Evolutionary conservation across 2,329 filamentous ascomycete species (phyloP).

Genomic region (Epichloe typhina): DNA sequence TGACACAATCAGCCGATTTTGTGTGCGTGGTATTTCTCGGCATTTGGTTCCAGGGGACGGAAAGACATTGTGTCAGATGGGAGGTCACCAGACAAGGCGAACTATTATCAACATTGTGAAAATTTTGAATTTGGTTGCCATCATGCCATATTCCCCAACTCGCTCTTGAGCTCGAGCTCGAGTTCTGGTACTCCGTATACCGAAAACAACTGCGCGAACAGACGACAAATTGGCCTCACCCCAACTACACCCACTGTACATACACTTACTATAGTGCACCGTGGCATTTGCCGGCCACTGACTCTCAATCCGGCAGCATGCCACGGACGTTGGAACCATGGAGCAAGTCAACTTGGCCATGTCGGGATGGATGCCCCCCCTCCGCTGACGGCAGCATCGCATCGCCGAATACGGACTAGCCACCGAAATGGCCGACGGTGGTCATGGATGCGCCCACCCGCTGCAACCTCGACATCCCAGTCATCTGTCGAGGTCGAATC

Average conservation of each 20-base stretch:
- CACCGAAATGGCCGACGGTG: background rate
- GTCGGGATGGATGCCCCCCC: no score
- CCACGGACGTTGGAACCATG: no score
- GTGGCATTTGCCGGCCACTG: background rate
- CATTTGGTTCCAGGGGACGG: background rate
- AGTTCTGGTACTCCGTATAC: background rate
- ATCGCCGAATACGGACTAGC: no score
- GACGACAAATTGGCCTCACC: background rate
- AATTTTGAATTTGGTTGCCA: background rate
- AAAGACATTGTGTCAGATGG: no score
- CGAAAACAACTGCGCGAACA: background rate
- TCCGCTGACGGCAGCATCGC: no score
- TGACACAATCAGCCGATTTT: no score
- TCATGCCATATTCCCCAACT: no score
- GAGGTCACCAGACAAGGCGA: no score
- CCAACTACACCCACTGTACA: background rate
- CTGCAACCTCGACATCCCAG: background rate
- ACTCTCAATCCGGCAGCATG: no score
- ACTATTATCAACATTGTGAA: background rate
- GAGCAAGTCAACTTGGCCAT: no score
- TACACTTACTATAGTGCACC: background rate
- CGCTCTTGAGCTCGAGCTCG: background rate
- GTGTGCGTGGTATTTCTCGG: background rate
- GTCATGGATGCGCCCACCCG: background rate
- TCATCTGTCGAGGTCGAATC: background rate